A percentile compares a stretch with the other conserved stretches of the same genome.
These are phyloP conservation scores for Saprolegnia diclina DNA, from an alignment of 352 stramenopile species.

Conservation along the genomic window DNA sequence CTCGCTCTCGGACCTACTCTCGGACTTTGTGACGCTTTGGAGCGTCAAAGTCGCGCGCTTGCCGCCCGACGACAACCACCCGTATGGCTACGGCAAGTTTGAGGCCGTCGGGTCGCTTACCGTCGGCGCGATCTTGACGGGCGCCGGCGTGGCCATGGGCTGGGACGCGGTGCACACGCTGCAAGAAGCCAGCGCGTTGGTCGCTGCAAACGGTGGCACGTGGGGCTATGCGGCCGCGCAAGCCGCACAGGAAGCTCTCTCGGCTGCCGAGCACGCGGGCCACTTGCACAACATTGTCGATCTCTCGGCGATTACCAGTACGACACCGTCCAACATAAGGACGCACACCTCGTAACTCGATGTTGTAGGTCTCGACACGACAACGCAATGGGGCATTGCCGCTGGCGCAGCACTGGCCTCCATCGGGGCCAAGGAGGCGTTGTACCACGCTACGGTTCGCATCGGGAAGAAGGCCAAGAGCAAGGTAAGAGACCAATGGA, in stretches of 20 bases:
- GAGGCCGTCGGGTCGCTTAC: slow-evolving; percentile 83
- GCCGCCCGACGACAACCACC: slow-evolving; percentile 91
- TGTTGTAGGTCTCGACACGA: slow-evolving; percentile 39
- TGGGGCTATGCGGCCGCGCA: neutral
- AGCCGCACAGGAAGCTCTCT: neutral
- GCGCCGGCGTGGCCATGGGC: slow-evolving; percentile 64
- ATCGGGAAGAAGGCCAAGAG: slow-evolving; percentile 91
- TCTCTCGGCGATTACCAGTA: slow-evolving; percentile 20
- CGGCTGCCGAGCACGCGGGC: neutral
- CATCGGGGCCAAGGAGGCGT: slow-evolving; percentile 91
- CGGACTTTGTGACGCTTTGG: slow-evolving; percentile 95
- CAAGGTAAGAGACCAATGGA: slow-evolving; percentile 36
- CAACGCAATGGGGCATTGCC: slow-evolving; percentile 61
- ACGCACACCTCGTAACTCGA: neutral
- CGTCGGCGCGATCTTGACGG: slow-evolving; percentile 77
- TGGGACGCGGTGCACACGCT: slow-evolving; percentile 63
- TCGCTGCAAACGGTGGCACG: neutral
- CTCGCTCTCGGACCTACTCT: slow-evolving; percentile 93
- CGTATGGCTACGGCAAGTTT: slow-evolving; percentile 87
- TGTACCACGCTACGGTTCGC: slow-evolving; percentile 90
- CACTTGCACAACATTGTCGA: neutral
- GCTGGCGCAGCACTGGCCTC: slow-evolving; percentile 81
- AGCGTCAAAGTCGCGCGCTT: slow-evolving; percentile 87
- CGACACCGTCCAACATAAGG: neutral
- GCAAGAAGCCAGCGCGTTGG: slow-evolving; percentile 36